Evolutionary conservation across 352 stramenopile genomes (phyloP), one percentile per base, ranked within the genome.

Genomic region (Halophytophthora batemanensis): DNA sequence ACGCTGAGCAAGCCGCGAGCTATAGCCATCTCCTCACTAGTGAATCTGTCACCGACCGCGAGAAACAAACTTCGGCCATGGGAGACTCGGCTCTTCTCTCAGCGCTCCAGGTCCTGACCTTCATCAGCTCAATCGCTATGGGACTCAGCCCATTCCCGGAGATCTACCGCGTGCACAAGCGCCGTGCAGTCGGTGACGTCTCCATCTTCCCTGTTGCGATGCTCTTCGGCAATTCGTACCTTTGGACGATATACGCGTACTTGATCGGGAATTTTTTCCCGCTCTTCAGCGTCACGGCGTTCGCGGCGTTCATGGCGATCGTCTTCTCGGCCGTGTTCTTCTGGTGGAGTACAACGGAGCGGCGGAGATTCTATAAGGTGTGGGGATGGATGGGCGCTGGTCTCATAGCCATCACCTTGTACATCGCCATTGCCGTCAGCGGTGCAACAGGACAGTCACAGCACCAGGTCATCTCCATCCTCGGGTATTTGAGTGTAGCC

Each of bases 191-290:
- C 18, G 52, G 45, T 21, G 43, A 47, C 25, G 33, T 44, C 38
- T 48, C 42, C 18, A 23, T 34, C 14, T 37, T 48, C 42, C 42
- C 42, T 19, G 11, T 48, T 22, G 42, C 31, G 42, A 25, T 17
- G 18, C 23, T 48, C 18, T 29, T 48, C 15, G 17, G 21, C 38
- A 44, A 44, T 7, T 44, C 17, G 17, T 23, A 44, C 14, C 38
- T 44, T 10, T 44, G 50, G 58, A 57, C 52, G 38, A 65, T 65
- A 39, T 65, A 61, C 40, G 59, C 50, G 50, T 52, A 60, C 45
- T n/a, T 65, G 39, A 48, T 65, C 17, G 50, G 52, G 6, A 65
- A 60, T 39, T 56, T 65, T 34, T 66, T 62, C 58, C 58, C 58
- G 29, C 52, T 66, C 35, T 66, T 66, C 23, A 56, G 45, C 11